Evolutionary conservation across 2,329 filamentous ascomycete genomes (phyloP).

Genomic region (Cordyceps militaris): DNA sequence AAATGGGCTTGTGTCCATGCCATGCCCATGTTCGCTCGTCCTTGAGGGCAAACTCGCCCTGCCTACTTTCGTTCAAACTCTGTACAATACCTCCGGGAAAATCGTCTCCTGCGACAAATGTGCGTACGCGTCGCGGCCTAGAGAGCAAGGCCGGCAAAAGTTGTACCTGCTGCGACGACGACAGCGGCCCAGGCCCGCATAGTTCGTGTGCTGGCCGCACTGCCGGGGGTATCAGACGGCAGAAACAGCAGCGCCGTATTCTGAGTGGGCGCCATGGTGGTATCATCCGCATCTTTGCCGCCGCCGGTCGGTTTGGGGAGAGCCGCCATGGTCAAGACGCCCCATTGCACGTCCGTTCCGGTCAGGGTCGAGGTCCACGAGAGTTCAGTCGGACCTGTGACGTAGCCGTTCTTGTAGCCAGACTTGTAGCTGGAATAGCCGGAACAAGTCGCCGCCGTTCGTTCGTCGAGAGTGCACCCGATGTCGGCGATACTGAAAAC

Average conservation of each 20-base stretch:
- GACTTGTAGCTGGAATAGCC: slow-evolving; percentile 39
- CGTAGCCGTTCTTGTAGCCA: slow-evolving; percentile 30
- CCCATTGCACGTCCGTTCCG: slow-evolving; percentile 37
- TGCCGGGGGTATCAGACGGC: background rate
- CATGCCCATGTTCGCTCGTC: background rate
- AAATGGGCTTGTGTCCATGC: background rate
- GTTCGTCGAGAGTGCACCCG: slow-evolving; percentile 35
- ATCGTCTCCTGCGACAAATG: background rate
- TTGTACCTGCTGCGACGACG: slow-evolving; percentile 4
- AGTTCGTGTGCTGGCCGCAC: background rate
- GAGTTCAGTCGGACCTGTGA: slow-evolving; percentile 37
- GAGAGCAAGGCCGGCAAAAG: slow-evolving; percentile 4
- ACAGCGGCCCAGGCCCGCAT: background rate
- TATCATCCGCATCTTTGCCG: slow-evolving; percentile 17
- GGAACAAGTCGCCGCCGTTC: slow-evolving; percentile 39
- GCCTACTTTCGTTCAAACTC: background rate
- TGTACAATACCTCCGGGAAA: background rate
- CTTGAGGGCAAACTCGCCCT: too few species aligned
- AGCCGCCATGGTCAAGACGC: slow-evolving; percentile 35
- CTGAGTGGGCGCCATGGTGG: background rate
- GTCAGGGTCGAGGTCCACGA: slow-evolving; percentile 39
- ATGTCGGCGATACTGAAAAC: slow-evolving; percentile 35
- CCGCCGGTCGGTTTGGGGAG: slow-evolving; percentile 27
- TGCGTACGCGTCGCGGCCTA: background rate
- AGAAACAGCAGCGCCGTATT: slow-evolving; percentile 7